A percentile compares a stretch with the other conserved stretches of the same genome.
These are phyloP conservation scores for Claviceps pazoutovae DNA, from an alignment of 2,329 filamentous ascomycete species.

Conservation along the genomic window DNA sequence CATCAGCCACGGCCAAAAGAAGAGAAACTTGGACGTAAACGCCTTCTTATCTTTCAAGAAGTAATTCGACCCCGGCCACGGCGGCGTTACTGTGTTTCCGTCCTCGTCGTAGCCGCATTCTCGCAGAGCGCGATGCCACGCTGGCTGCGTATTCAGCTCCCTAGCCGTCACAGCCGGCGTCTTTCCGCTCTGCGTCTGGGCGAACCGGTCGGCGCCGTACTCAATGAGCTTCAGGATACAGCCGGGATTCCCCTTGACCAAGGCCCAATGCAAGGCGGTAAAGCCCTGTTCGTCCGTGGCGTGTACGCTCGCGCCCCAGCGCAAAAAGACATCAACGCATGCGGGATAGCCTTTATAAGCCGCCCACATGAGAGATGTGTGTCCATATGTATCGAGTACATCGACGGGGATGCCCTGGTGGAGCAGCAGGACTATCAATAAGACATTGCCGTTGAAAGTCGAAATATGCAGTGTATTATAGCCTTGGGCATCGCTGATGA, in stretches of 20 bases:
- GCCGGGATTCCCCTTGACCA: slow-evolving; percentile 80
- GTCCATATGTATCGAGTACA: slow-evolving; percentile 74
- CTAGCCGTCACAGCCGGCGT: slow-evolving; percentile 72
- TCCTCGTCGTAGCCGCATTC: slow-evolving; percentile 76
- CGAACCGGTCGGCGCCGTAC: slow-evolving; percentile 88
- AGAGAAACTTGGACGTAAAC: slow-evolving; percentile 76
- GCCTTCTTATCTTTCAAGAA: slow-evolving; percentile 63
- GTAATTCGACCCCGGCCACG: slow-evolving; percentile 59
- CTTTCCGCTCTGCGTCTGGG: slow-evolving; percentile 79
- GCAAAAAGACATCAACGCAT: slow-evolving; percentile 81
- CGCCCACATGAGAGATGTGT: slow-evolving; percentile 96
- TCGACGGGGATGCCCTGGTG: slow-evolving; percentile 95
- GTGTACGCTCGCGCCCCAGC: slow-evolving; percentile 92
- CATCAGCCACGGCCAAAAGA: slow-evolving; percentile 73
- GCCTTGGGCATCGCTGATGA: slow-evolving; percentile 84
- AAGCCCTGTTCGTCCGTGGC: slow-evolving; percentile 84
- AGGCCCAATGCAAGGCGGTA: slow-evolving; percentile 87
- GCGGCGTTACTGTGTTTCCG: slow-evolving; percentile 53
- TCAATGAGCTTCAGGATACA: slow-evolving; percentile 92
- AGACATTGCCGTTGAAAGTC: slow-evolving; percentile 91
- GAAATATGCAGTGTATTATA: slow-evolving; percentile 97
- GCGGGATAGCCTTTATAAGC: slow-evolving; percentile 93
- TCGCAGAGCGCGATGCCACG: slow-evolving; percentile 70
- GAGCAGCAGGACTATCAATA: slow-evolving; percentile 74
- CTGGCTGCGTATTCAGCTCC: slow-evolving; percentile 74